Evolutionary conservation across 768 basidiomycete species (phyloP), one percentile per base, ranked within the genome.

Genomic region (Hygrocybe coccinea): DNA sequence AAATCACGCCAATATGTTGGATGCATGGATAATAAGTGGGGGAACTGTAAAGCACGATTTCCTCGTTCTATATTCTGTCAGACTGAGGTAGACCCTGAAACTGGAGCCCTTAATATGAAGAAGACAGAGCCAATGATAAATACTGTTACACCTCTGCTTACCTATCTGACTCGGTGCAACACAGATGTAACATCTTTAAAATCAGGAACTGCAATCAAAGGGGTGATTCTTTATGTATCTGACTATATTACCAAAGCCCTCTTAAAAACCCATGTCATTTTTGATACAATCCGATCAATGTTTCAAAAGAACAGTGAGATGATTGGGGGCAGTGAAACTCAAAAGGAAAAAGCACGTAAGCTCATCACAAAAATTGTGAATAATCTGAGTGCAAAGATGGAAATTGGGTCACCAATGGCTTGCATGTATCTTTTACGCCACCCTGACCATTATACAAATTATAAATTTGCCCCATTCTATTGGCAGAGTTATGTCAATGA

Each of bases 241-340:
- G 71, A 76, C 55, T 76, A 75, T 52, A 64, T 75, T 5, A 71
- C 71, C 0, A 76, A 77, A 55, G 34, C 57, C 1, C 25, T 50
- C 2, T 39, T 74, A 4, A 74, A 71, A 41, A 74, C 71, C 2
- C 50, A 73, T 60, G 68, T 11, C 25, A 64, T 73, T 8, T 72
- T 75, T 62, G 66, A 71, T 17, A 50, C 63, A 14, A 59, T 71
- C 6, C 38, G 52, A 5, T 50, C 29, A 8, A 58, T 70, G 9
- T 66, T 69, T 57, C 36, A 59, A 2, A 66, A 52, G 45, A 62
- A 64, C 46, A 11, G 45, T 34, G 62, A 69, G 15, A 55, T 68
- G 29, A 36, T 69, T 5, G 43, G 45, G 2, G 56, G 56, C 2
- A 15, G 33, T 5, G 14, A 46, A n/a, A 15, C 41, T 15, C 14